Evolutionary conservation across 1,284 basidiomycete species (phyloP), one percentile per base, ranked within the genome.

Genomic region (Earliella scabrosa): DNA sequence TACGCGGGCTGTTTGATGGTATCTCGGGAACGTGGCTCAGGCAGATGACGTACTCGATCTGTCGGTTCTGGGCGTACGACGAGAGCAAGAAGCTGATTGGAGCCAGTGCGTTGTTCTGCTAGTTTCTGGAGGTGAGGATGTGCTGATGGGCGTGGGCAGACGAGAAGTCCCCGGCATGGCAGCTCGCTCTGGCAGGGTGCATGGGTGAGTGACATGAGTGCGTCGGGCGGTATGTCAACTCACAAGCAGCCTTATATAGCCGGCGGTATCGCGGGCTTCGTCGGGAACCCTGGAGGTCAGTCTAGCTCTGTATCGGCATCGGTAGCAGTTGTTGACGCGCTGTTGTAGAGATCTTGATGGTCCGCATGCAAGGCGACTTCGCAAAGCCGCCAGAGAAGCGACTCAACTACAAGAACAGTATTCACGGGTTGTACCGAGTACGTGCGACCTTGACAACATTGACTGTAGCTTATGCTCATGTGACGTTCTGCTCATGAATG

Each of bases 31-130:
- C 94, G 27, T 89, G 93, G 83, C 75, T 96, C 68, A 85, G 95
- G 32, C 95, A 97, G 75, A 93, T 96, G 93, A 93, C 88, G 24
- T 96, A 96, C 75, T 95, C 92, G 43, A 79, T 96, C 70, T 95
- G 92, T 69, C 85, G 94, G 14, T 97, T 97, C 78, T 95, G 93
- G 82, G 92, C 92, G 21, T 96, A 96, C 73, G 94, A 97, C 66
- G 89, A 92, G 75, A 88, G 90, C 70, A 96, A 96, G 80, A 92
- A 88, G 75, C 64, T 86, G 4, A 66, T 95, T 2, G 90, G 90
- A 27, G 87, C 87, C 8, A 77, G 80, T 76, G 54, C 43, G 73
- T 68, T n/a, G 2, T 18, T 9, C 23, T 23, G 31, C 14, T 2
- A 3, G 29, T 20, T 11, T 26, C 23, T 14, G 13, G 16, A 13